Conservation (phyloP, 75 land plant species). For the Pseudotsuga menziesii region DNA sequence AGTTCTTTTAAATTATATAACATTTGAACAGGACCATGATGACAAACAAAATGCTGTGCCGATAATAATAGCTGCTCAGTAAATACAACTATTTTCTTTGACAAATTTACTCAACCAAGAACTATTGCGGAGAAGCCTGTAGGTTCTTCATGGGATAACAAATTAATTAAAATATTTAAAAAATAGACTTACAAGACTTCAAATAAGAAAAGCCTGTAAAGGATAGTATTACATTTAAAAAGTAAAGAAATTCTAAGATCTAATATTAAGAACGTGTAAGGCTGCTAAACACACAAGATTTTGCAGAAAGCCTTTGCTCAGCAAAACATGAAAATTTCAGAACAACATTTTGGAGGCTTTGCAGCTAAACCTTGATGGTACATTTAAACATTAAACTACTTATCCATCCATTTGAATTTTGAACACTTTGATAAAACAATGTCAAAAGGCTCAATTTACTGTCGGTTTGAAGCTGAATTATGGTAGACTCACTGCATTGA, state of each 20-base stretch:
- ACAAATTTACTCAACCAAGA: no score
- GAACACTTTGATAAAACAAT: background rate
- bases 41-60: no score
- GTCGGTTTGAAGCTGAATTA: background rate
- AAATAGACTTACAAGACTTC: background rate
- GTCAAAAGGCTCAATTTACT: background rate
- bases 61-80: no score
- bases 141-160: background rate
- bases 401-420: background rate
- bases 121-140: background rate
- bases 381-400: background rate
- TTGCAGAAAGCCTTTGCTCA: constrained; percentile 1
- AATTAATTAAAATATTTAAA: background rate
- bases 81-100: no score
- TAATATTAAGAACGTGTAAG: background rate
- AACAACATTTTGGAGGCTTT: background rate
- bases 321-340: background rate
- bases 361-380: background rate
- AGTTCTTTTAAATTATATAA: no score
- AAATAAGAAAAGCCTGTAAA: background rate
- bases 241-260: background rate
- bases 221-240: no score
- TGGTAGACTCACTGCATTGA: background rate
- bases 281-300: background rate
- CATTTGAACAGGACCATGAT: no score